phyloP scores from a whole-genome alignment of 805 yeast genomes.

The Wickerhamomyces rabaulensis region DNA sequence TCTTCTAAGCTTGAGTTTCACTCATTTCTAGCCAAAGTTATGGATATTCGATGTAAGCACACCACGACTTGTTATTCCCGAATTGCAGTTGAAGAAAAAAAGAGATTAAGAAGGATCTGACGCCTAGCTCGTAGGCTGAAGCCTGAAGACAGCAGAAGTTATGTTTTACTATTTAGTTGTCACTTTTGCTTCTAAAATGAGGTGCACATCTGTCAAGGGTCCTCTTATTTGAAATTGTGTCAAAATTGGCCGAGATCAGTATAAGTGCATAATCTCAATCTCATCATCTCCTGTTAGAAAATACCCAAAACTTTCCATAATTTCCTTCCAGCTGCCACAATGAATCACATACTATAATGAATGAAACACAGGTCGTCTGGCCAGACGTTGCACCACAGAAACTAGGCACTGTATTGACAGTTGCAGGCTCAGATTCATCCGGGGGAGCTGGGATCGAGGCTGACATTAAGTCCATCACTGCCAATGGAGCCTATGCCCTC shows the following conservation, averaged over 20 bases:
- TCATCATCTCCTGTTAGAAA: background rate
- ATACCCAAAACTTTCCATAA: background rate
- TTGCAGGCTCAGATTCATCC: constrained; percentile 78
- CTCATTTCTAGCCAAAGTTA: no score
- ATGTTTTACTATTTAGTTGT: no score
- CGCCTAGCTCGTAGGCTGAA: no score
- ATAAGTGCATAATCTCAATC: background rate
- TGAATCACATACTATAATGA: background rate
- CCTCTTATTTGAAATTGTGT: background rate
- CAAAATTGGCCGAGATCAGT: background rate
- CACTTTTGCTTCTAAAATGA: no score
- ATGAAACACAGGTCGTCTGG: background rate
- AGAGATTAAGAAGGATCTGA: no score
- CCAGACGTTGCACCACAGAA: constrained; percentile 2
- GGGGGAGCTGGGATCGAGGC: constrained; percentile 95
- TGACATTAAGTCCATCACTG: constrained; percentile 72
- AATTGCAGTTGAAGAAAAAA: no score
- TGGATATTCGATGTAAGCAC: no score
- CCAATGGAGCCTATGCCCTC: constrained; percentile 69
- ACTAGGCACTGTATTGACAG: constrained; percentile 37
- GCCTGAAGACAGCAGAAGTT: no score
- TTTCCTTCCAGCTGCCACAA: background rate
- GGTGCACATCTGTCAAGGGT: no score
- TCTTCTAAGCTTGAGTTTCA: no score
- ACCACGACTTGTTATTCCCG: no score